Evolutionary conservation across 1,284 basidiomycete species (phyloP).

Genomic region (Rhodotorula sp.): DNA sequence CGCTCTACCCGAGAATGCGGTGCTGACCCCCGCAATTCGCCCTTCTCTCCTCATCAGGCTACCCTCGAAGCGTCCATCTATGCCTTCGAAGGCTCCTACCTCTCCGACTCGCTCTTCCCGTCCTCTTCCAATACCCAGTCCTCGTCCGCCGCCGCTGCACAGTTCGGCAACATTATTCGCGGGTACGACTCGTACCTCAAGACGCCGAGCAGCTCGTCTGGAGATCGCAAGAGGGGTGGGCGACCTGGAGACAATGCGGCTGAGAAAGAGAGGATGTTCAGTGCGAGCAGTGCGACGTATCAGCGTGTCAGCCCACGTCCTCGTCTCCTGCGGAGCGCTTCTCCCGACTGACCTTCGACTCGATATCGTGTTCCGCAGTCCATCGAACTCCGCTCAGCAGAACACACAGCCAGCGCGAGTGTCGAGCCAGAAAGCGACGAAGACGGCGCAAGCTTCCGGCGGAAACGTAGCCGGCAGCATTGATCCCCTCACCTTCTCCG

Average conservation of each 20-base stretch:
- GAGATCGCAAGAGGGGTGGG: constrained; percentile 25
- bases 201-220: constrained; percentile 44
- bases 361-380: constrained; percentile 5
- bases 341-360: not conserved
- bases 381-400: constrained; percentile 19
- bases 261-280: constrained; percentile 52
- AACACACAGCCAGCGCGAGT: not conserved
- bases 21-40: not conserved
- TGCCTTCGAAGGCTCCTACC: constrained; percentile 54
- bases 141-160: constrained; percentile 20
- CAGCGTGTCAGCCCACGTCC: constrained; percentile 46
- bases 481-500: not conserved
- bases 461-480: constrained; percentile 5
- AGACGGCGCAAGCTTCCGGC: not conserved
- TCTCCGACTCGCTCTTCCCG: constrained; percentile 43
- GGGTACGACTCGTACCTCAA: constrained; percentile 49
- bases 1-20: not conserved
- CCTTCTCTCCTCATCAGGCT: constrained; percentile 45
- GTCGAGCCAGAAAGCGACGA: constrained; percentile 22
- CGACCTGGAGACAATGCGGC: constrained; percentile 43
- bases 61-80: constrained; percentile 53
- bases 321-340: not conserved
- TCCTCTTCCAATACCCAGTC: constrained; percentile 16
- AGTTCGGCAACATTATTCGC: constrained; percentile 47
- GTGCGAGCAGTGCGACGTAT: constrained; percentile 49